phyloP scores from a whole-genome alignment of 2,329 filamentous ascomycete genomes.

The Diaporthe aspalathi region DNA sequence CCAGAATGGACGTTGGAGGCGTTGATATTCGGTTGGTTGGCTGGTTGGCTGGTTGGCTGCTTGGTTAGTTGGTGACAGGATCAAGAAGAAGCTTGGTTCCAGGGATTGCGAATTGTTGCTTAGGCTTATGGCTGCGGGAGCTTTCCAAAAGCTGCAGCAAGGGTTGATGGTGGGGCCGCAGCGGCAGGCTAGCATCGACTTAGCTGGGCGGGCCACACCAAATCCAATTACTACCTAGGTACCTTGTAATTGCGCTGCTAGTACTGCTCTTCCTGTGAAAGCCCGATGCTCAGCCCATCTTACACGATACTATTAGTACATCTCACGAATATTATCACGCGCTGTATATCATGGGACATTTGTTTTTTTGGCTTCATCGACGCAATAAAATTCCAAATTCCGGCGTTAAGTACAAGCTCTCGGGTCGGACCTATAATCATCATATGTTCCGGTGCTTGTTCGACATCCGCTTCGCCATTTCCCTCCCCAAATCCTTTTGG shows the following conservation, averaged over 20 bases:
- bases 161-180: constrained; percentile 20
- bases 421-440: constrained; percentile 49
- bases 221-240: not conserved
- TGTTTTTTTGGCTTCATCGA: constrained; percentile 24
- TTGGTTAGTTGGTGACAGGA: not conserved
- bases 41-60: not conserved
- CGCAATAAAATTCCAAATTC: constrained; percentile 46
- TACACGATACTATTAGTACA: no score
- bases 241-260: no score
- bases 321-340: no score
- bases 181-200: constrained; percentile 17
- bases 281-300: no score
- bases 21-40: not conserved
- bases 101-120: constrained; percentile 22
- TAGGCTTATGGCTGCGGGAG: not conserved
- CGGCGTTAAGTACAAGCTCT: constrained; percentile 57
- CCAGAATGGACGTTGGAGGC: not conserved
- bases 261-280: no score
- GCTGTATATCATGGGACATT: not conserved
- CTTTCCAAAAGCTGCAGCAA: constrained; percentile 15
- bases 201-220: no score
- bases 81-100: not conserved
- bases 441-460: constrained; percentile 50
- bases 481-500: constrained; percentile 39
- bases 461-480: constrained; percentile 51